Percentiles rank a stretch among this genome's conserved stretches.
These are phyloP conservation scores for Candida sp. DNA, from an alignment of 1,139 yeast genomes.

Conservation along the genomic window DNA sequence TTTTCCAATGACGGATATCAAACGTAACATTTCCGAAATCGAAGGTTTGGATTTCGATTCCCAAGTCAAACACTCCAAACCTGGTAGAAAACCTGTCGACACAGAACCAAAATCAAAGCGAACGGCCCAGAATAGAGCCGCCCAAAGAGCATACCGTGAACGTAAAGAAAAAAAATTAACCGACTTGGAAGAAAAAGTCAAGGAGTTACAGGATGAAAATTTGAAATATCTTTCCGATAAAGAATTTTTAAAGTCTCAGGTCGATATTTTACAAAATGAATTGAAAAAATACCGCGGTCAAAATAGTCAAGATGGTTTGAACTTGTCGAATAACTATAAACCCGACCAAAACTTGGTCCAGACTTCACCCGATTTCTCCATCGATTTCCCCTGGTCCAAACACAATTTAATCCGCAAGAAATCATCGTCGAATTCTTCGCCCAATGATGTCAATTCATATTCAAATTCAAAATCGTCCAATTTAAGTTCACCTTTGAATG, in stretches of 20 bases:
- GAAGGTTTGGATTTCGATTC: constrained; percentile 19
- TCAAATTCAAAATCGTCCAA: neutral
- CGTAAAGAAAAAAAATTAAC: constrained; percentile 86
- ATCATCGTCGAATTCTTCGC: constrained; percentile 1
- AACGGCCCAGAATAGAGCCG: constrained; percentile 96
- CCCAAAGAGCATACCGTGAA: constrained; percentile 95
- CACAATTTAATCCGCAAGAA: constrained; percentile 13
- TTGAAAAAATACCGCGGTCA: constrained; percentile 60
- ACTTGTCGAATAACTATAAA: constrained; percentile 31
- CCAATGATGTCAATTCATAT: neutral
- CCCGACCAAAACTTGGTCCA: constrained; percentile 30
- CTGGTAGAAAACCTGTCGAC: constrained; percentile 69
- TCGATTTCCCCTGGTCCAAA: constrained; percentile 35
- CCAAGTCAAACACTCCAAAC: constrained; percentile 39
- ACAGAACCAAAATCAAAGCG: constrained; percentile 83
- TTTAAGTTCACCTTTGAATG: neutral
- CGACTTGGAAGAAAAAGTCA: constrained; percentile 80
- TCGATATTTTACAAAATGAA: constrained; percentile 70
- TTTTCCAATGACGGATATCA: constrained; percentile 27
- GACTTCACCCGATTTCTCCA: constrained; percentile 20
- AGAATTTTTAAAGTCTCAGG: constrained; percentile 73
- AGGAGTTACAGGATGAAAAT: constrained; percentile 66
- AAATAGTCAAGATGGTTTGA: constrained; percentile 10
- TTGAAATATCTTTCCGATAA: constrained; percentile 63
- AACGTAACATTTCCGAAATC: constrained; percentile 31